Conservation (phyloP, 768 basidiomycete species). For the Agaricus sinodeliciosus region DNA sequence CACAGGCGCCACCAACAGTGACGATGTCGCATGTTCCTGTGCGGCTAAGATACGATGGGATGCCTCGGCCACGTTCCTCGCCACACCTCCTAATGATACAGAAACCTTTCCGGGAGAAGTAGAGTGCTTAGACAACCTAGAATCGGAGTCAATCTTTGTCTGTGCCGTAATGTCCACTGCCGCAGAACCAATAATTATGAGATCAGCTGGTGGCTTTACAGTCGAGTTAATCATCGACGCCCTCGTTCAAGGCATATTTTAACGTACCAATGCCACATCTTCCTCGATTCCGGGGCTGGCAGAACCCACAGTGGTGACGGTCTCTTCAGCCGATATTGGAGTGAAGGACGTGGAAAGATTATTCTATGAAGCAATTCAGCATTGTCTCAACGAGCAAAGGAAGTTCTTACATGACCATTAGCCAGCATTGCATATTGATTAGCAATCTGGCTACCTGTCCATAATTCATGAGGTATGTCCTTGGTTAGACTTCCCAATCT, state of each 20-base stretch:
- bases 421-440: slow-evolving; percentile 59
- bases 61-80: slow-evolving; percentile 92
- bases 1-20: slow-evolving; percentile 68
- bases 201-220: slow-evolving; percentile 30
- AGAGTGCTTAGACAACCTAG: slow-evolving; percentile 42
- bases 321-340: neutral
- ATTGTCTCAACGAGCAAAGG: neutral
- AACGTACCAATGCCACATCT: slow-evolving; percentile 5
- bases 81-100: slow-evolving; percentile 82
- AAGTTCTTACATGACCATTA: slow-evolving; percentile 21
- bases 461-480: slow-evolving; percentile 1
- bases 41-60: slow-evolving; percentile 56
- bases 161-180: slow-evolving; percentile 85
- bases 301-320: neutral
- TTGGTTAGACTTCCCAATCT: slow-evolving; percentile 11
- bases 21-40: slow-evolving; percentile 27
- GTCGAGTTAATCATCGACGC: neutral
- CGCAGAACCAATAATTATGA: slow-evolving; percentile 79
- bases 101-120: slow-evolving; percentile 76
- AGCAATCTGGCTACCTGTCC: slow-evolving; percentile 71
- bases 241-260: neutral
- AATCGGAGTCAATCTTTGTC: slow-evolving; percentile 22
- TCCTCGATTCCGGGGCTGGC: neutral
- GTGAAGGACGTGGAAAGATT: neutral
- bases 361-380: neutral